These are phyloP conservation scores for Fusarium bulbicola DNA, from an alignment of 2,329 filamentous ascomycete genomes.

Conservation along the genomic window DNA sequence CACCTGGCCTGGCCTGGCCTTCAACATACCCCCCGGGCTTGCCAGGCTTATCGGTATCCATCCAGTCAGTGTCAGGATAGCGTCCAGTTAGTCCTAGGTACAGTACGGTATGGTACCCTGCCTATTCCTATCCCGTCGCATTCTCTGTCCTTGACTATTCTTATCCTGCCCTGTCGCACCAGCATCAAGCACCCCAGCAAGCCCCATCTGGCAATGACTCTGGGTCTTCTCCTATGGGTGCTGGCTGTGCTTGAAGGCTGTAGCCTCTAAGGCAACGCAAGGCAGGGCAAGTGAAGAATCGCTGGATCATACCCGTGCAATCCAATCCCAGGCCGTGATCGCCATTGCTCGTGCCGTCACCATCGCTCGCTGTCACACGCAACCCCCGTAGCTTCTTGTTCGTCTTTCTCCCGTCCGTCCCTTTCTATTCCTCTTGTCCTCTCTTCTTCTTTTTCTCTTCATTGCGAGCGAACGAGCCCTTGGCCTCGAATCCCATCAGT, in stretches of 20 bases:
- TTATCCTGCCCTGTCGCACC: constrained; percentile 33
- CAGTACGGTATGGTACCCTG: background rate
- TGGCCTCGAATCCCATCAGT: constrained; percentile 10
- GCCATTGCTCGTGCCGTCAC: constrained; percentile 38
- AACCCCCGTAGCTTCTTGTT: constrained; percentile 27
- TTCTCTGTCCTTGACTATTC: constrained; percentile 22
- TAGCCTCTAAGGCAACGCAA: constrained; percentile 3
- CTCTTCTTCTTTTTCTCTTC: constrained; percentile 4
- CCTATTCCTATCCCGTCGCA: constrained; percentile 25
- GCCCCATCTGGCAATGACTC: constrained; percentile 7
- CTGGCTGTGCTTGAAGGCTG: constrained; percentile 18
- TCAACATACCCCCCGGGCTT: constrained; percentile 6
- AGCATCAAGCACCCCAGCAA: constrained; percentile 27
- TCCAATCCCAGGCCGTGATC: constrained; percentile 30
- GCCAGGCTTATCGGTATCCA: constrained; percentile 7
- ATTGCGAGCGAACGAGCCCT: constrained; percentile 15
- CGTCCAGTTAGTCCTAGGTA: constrained; percentile 7
- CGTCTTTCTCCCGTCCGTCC: constrained; percentile 10
- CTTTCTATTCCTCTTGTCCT: constrained; percentile 13
- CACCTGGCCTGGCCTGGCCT: constrained; percentile 32
- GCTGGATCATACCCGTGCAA: constrained; percentile 25
- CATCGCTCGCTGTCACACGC: constrained; percentile 34
- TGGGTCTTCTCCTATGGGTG: background rate
- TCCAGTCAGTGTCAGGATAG: constrained; percentile 1
- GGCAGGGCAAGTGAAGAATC: constrained; percentile 14